Percentiles rank a stretch among this genome's conserved stretches.
Conservation (phyloP, 768 basidiomycete species). For the Psilocybe cubensis region DNA sequence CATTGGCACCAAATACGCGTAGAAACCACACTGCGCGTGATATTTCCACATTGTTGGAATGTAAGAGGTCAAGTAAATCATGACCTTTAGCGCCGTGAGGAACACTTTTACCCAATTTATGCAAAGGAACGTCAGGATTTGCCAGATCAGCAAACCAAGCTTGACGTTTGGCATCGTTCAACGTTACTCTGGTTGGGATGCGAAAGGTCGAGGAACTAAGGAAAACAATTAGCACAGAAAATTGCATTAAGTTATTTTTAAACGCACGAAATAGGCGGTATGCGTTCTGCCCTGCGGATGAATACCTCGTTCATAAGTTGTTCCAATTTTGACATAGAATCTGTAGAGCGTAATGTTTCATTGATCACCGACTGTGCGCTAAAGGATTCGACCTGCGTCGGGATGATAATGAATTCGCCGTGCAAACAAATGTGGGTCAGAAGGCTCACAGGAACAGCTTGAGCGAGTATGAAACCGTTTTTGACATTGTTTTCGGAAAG, state of each 20-base stretch:
- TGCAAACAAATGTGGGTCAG: background rate
- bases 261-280: constrained; percentile 68
- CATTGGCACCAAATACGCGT: constrained; percentile 85
- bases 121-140: constrained; percentile 76
- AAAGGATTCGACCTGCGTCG: constrained; percentile 62
- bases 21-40: constrained; percentile 88
- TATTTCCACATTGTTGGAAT: constrained; percentile 76
- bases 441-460: constrained; percentile 59
- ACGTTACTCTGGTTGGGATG: constrained; percentile 80
- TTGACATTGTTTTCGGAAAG: constrained; percentile 68
- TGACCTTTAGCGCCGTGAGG: constrained; percentile 88
- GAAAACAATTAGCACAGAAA: background rate
- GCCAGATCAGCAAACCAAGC: constrained; percentile 86
- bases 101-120: constrained; percentile 83
- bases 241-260: background rate
- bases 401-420: background rate
- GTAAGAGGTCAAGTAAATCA: constrained; percentile 80
- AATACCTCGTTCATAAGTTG: constrained; percentile 81
- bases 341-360: constrained; percentile 51
- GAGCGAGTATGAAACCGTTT: constrained; percentile 59
- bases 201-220: constrained; percentile 69
- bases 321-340: constrained; percentile 63
- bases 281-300: constrained; percentile 56
- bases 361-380: constrained; percentile 59
- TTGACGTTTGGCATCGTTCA: constrained; percentile 78